A percentile compares a stretch with the other conserved stretches of the same genome.
Conservation (phyloP, 495 filamentous ascomycete species). For the Trichoderma parareesei region DNA sequence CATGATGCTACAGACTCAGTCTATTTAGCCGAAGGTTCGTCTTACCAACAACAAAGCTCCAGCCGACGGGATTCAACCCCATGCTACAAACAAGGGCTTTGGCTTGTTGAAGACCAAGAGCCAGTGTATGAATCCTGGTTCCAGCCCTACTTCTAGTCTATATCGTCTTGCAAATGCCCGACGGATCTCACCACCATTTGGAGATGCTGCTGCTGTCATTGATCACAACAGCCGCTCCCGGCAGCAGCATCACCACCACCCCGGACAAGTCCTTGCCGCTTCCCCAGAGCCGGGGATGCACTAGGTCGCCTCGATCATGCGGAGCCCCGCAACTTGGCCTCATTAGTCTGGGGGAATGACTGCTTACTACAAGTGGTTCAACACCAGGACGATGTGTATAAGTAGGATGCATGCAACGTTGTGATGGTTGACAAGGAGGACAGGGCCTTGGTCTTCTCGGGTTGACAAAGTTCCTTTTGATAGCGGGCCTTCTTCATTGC, state of each 20-base stretch:
- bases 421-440: neutral
- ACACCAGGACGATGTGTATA: slow-evolving; percentile 6
- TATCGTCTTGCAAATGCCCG: neutral
- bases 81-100: neutral
- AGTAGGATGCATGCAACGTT: neutral
- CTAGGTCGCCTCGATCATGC: neutral
- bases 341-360: slow-evolving; percentile 4
- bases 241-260: neutral
- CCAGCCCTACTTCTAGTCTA: too few species aligned
- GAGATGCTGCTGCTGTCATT: neutral
- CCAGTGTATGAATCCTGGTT: neutral
- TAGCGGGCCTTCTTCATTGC: neutral
- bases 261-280: neutral
- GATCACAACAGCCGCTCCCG: neutral
- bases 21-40: neutral
- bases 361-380: neutral
- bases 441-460: neutral
- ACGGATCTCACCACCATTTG: neutral
- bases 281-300: neutral
- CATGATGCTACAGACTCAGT: neutral
- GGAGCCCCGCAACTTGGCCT: slow-evolving; percentile 7
- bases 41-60: neutral
- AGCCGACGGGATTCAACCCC: neutral
- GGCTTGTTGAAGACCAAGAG: neutral
- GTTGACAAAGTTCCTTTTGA: neutral